Base-by-base conservation (phyloP, 169 alveolate species). In the Plasmodium gaboni region DNA sequence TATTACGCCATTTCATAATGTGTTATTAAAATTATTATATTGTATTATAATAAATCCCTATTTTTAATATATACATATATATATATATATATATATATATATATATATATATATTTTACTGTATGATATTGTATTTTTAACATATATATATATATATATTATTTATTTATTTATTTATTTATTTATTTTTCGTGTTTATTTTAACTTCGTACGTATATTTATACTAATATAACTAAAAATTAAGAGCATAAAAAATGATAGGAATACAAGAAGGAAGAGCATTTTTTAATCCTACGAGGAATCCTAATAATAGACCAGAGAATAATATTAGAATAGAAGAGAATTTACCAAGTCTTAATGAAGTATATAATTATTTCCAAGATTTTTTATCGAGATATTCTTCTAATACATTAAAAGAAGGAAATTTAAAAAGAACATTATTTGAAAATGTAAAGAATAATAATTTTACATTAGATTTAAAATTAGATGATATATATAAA, bases 181-280 rank as follows among this genome's bases (percentile, higher is more conserved):
- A 32, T 32, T 32, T 32, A 4, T 32, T 32, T 32, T 32, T 32
- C 9, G 9, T 32, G 9, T 5, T 32, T 32, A 32, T 8, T 32
- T 7, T 5, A 5, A 32, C 7, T 1, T 32, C 44, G 7, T 32
- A 32, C 4, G 4, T 32, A 32, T 32, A 5, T 32, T 32, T 0
- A 32, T 32, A 32, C 4, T 32, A 32, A 32, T 32, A 51, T 51
- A 51, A 51, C 4, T 15, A 15, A 13, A 55, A 55, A 55, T 15
- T 15, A 55, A 13, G 64, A 55, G 4, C 8, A 22, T 15, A 48
- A 26, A 55, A 44, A 38, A 78, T 78, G 89, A 44, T 78, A 59
- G 89, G 89, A 48, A 60, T 91, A 42, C 96, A 93, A 90, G 96
- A 93, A 89, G 96, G 96, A 64, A 68, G 92, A 65, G 96, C 93